Evolutionary conservation across 345 rosid genomes (phyloP).

Genomic region (Hibiscus syriacus): DNA sequence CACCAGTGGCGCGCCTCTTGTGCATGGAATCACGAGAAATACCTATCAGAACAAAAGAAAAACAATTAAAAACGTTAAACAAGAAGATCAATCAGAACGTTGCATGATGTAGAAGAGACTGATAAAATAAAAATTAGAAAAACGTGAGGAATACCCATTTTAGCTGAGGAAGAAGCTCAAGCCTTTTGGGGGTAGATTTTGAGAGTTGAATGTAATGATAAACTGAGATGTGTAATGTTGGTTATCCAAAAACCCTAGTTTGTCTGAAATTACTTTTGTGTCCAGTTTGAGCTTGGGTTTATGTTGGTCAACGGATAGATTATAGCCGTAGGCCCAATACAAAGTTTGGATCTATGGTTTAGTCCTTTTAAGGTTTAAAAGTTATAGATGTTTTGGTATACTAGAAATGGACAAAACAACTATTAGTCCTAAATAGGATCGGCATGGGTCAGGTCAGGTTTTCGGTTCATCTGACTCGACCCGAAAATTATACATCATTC

Average conservation of each 20-base stretch:
- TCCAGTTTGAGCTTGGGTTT: background rate
- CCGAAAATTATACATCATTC: too few species aligned
- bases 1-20: too few species aligned
- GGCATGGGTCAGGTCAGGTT: too few species aligned
- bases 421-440: too few species aligned
- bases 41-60: constrained; percentile 27
- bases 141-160: constrained; percentile 29
- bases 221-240: background rate
- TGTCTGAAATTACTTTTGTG: constrained; percentile 16
- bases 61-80: background rate
- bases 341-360: background rate
- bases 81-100: background rate
- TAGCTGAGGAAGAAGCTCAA: constrained; percentile 9
- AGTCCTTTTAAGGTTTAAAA: background rate
- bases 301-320: background rate
- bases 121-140: background rate
- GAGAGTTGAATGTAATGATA: background rate
- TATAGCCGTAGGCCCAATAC: background rate
- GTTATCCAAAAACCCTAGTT: constrained; percentile 29
- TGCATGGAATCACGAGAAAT: constrained; percentile 92
- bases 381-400: background rate
- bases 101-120: background rate
- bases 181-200: background rate
- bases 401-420: too few species aligned
- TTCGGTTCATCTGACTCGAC: too few species aligned